Conservation (phyloP, 2,329 filamentous ascomycete genomes). For the Apiospora sp. region DNA sequence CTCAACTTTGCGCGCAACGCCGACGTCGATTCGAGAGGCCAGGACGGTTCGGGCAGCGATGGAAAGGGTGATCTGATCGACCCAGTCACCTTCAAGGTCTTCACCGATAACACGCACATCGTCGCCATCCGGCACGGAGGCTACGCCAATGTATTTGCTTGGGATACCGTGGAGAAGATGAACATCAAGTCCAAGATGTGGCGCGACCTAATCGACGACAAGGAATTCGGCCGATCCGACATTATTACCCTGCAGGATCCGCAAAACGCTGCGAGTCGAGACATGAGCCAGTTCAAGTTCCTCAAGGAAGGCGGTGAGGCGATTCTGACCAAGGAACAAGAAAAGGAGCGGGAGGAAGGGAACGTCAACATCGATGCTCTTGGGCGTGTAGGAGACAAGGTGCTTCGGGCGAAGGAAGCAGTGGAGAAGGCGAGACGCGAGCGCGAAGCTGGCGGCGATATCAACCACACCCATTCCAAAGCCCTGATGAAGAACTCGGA, state of each 20-base stretch:
- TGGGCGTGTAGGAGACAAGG: conserved; percentile 81
- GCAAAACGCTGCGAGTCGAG: conserved; percentile 82
- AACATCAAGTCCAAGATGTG: conserved; percentile 98
- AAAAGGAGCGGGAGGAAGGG: conserved; percentile 69
- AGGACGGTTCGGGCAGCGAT: conserved; percentile 53
- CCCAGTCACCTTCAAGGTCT: conserved; percentile 95
- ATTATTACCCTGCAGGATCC: conserved; percentile 97
- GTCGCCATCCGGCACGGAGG: conserved; percentile 81
- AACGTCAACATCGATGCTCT: conserved; percentile 82
- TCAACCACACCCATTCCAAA: conserved; percentile 59
- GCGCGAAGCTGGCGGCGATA: conserved; percentile 65
- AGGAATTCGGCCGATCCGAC: conserved; percentile 86
- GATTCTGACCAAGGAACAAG: conserved; percentile 73
- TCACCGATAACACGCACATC: conserved; percentile 98
- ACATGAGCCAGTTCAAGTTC: conserved; percentile 89
- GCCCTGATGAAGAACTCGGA: conserved; percentile 48
- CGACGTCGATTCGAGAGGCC: conserved; percentile 61
- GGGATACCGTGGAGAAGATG: conserved; percentile 92
- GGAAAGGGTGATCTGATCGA: conserved; percentile 85
- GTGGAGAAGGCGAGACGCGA: conserved; percentile 89
- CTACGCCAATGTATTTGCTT: conserved; percentile 95
- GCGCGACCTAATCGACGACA: conserved; percentile 87
- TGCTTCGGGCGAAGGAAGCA: conserved; percentile 88
- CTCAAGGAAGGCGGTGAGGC: conserved; percentile 81
- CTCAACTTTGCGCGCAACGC: conserved; percentile 93